phyloP scores from a whole-genome alignment of 441 rosid genomes.

The Euphorbia corollata region DNA sequence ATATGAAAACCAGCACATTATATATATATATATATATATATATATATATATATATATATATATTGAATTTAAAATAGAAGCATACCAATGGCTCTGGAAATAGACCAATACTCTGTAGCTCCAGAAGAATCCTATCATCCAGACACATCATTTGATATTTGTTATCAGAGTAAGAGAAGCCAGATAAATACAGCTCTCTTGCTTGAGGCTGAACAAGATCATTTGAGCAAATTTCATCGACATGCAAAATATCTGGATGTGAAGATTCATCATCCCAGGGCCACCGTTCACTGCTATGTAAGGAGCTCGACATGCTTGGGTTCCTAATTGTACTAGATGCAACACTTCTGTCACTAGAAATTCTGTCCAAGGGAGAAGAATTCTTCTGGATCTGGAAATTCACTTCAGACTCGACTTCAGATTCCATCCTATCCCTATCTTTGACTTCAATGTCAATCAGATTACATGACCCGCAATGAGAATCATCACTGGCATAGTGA shows the following conservation, averaged over 20 bases:
- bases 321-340: slow-evolving; percentile 47
- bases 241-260: slow-evolving; percentile 45
- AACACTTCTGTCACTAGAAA: slow-evolving; percentile 57
- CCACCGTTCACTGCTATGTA: slow-evolving; percentile 58
- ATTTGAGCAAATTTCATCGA: slow-evolving; percentile 43
- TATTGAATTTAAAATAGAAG: slow-evolving; percentile 4
- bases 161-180: slow-evolving; percentile 40
- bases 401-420: slow-evolving; percentile 58
- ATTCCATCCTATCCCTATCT: slow-evolving; percentile 69
- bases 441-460: slow-evolving; percentile 56
- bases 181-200: slow-evolving; percentile 36
- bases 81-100: slow-evolving; percentile 78
- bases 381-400: slow-evolving; percentile 59
- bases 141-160: slow-evolving; percentile 65
- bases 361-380: slow-evolving; percentile 43
- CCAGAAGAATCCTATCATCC: slow-evolving; percentile 71
- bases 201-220: slow-evolving; percentile 41
- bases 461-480: slow-evolving; percentile 72
- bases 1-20: not conserved
- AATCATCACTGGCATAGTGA: slow-evolving; percentile 74
- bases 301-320: slow-evolving; percentile 48
- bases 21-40: no score
- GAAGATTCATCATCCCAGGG: slow-evolving; percentile 50
- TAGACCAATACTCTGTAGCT: slow-evolving; percentile 78
- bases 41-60: no score